These are phyloP conservation scores for Talinum fruticosum DNA, from an alignment of 148 eudicot species.

Conservation along the genomic window DNA sequence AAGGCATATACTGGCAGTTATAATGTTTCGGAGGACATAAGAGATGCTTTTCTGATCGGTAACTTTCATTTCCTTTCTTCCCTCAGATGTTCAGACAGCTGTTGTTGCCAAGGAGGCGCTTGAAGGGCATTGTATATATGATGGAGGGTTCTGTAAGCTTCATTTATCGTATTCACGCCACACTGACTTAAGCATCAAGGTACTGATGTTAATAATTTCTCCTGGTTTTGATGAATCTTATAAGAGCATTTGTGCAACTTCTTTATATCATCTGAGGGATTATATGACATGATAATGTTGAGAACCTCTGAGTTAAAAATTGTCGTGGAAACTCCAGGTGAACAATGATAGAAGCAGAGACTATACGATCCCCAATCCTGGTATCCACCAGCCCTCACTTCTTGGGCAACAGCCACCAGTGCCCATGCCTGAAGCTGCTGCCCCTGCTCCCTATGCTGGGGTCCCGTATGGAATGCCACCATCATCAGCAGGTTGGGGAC, in stretches of 20 bases:
- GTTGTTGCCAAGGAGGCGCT: conserved; percentile 91
- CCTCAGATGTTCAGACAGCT: conserved; percentile 87
- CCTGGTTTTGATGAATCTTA: no score
- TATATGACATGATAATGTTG: not conserved
- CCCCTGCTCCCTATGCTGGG: conserved; percentile 41
- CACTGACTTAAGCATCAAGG: conserved; percentile 97
- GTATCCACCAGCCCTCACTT: conserved; percentile 51
- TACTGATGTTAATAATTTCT: conserved; percentile 25
- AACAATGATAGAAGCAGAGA: conserved; percentile 95
- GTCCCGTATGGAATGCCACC: conserved; percentile 47
- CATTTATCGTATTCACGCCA: conserved; percentile 94
- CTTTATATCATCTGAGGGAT: not conserved
- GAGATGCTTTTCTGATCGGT: no score
- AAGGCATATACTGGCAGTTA: not conserved
- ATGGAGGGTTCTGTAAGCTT: conserved; percentile 97
- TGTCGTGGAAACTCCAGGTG: conserved; percentile 38
- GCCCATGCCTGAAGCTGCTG: not conserved
- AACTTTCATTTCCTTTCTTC: not conserved
- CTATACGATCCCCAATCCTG: conserved; percentile 59
- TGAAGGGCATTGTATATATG: conserved; percentile 97
- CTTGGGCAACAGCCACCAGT: no score
- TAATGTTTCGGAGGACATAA: not conserved
- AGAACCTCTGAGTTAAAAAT: not conserved
- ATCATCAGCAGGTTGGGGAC: conserved; percentile 63
- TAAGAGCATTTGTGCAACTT: no score